Base-by-base conservation (phyloP, 169 alveolate species). In the Eimeria brunetti region DNA sequence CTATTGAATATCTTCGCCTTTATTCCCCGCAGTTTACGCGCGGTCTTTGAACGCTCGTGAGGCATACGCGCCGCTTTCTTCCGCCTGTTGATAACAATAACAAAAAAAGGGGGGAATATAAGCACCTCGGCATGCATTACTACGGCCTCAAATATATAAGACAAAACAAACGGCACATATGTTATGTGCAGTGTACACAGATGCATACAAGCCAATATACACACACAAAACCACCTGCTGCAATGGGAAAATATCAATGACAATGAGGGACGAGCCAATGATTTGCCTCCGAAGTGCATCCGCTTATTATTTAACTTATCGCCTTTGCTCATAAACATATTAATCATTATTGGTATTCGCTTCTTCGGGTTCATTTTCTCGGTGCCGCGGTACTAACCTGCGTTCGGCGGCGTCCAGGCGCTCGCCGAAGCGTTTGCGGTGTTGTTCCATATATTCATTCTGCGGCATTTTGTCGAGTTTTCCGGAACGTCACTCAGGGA, bases 1-100 rank as follows among this genome's bases (percentile, higher is more conserved):
- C 98, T 98, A 95, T 99, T 98, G 97, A 97, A 98, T 41, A 99
- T 97, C 97, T 99, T 99, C 18, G 99, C 99, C 97, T 99, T 99
- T 94, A 99, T 97, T 38, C 99, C 99, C 88, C 99, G 97, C 64
- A 99, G 97, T 94, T 97, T 97, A 96, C 99, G 98, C 8, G 99
- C 99, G 94, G 99, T 98, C 97, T 98, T 97, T 67, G 99, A 98
- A 62, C 96, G 97, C 85, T 98, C 99, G 91, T 98, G 99, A 22
- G 98, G 99, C 86, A 97, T 97, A 75, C 99, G 97, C 11, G 99
- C 99, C 75, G 97, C 99, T 96, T 98, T 98, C 98, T 99, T 99
- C 67, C 99, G 97, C 93, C 98, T 97, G 96, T 33, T 36, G 64
- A 51, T 71, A 36, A 41, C 44, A 69, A 30, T 22, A n/a, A 36